Conservation (phyloP, 1,284 basidiomycete species). For the Pisolithus thermaeus region DNA sequence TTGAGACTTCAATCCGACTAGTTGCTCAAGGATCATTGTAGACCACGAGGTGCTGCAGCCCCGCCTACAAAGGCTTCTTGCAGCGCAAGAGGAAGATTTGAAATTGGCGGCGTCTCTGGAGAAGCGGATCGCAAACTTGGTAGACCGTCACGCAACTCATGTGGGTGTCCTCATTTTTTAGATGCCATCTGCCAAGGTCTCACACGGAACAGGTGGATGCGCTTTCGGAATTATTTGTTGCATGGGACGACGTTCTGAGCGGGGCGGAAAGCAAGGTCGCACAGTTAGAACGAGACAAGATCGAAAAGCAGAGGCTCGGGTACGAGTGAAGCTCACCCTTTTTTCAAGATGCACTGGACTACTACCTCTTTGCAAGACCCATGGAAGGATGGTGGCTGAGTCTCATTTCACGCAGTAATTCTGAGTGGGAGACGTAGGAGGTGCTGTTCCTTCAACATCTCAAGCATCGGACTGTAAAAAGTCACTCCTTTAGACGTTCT, state of each 20-base stretch:
- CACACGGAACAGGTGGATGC: conserved; percentile 54
- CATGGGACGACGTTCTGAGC: conserved; percentile 69
- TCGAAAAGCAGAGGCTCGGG: conserved; percentile 53
- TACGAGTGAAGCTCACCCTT: conserved; percentile 27
- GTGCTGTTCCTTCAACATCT: background rate
- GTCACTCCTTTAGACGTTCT: background rate
- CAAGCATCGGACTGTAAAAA: background rate
- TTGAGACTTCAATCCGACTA: background rate
- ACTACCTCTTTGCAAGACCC: too few relatives aligned
- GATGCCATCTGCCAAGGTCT: background rate
- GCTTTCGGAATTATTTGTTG: conserved; percentile 73
- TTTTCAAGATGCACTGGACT: too few relatives aligned
- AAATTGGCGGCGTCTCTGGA: conserved; percentile 53
- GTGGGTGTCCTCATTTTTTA: conserved; percentile 33
- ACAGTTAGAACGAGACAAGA: conserved; percentile 51
- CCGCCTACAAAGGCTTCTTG: conserved; percentile 51
- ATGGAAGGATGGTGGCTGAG: too few relatives aligned
- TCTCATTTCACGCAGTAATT: too few relatives aligned
- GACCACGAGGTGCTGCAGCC: conserved; percentile 61
- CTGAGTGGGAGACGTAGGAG: background rate
- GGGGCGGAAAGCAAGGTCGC: conserved; percentile 54
- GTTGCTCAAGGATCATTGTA: conserved; percentile 15
- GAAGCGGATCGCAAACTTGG: conserved; percentile 52
- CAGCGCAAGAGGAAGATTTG: conserved; percentile 54
- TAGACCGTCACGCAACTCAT: conserved; percentile 64